Evolutionary conservation across 2,329 filamentous ascomycete species (phyloP).

Genomic region (Aspergillus ruber): DNA sequence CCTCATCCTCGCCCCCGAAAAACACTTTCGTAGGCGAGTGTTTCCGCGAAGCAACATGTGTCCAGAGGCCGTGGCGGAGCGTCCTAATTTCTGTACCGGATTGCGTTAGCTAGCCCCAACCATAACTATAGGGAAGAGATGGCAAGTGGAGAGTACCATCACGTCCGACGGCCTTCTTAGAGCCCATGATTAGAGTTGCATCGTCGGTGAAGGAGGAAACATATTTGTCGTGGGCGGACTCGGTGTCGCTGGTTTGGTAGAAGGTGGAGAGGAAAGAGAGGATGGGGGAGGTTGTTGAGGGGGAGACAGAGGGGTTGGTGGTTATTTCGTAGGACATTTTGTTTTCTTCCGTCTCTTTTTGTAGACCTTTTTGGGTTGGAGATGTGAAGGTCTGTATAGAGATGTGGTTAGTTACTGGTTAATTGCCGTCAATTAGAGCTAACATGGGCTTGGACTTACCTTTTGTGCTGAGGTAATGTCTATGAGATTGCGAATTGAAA

Average conservation of each 20-base stretch:
- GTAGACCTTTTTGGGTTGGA: neutral
- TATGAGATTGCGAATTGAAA: too few species aligned
- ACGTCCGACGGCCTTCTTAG: constrained; percentile 26
- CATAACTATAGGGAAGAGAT: too few species aligned
- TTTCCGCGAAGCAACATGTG: constrained; percentile 27
- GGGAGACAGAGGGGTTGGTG: constrained; percentile 18
- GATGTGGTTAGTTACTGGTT: neutral
- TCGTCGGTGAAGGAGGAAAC: constrained; percentile 27
- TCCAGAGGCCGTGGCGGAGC: constrained; percentile 32
- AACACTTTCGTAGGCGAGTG: constrained; percentile 25
- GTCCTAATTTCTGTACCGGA: constrained; percentile 23
- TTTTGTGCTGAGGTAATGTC: too few species aligned
- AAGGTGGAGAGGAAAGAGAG: constrained; percentile 30
- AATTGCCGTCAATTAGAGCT: too few species aligned
- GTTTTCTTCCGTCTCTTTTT: neutral
- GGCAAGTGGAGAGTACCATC: constrained; percentile 17
- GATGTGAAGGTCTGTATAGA: neutral
- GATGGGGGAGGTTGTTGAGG: constrained; percentile 18
- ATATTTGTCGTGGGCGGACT: constrained; percentile 29
- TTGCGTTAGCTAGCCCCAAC: too few species aligned
- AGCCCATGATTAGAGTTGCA: constrained; percentile 33
- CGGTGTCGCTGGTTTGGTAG: constrained; percentile 31
- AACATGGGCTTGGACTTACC: too few species aligned
- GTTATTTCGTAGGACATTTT: constrained; percentile 31
- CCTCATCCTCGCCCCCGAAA: constrained; percentile 26